Percentiles rank a stretch among this genome's conserved stretches.
phyloP scores from a whole-genome alignment of 164 flowering plant genomes.

The Sedum album region DNA sequence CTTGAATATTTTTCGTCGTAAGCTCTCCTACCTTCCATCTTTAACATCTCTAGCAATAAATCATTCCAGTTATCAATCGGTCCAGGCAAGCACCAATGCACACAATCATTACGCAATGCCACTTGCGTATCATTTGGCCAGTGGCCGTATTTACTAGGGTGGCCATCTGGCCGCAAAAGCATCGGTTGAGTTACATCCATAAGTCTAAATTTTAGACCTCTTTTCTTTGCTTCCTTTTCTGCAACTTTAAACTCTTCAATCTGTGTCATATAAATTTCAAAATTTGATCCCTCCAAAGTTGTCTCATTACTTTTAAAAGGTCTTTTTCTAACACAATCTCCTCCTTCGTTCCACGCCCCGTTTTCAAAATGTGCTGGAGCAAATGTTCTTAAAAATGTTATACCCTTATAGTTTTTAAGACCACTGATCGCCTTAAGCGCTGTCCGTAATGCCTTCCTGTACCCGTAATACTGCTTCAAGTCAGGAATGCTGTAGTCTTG shows the following conservation, averaged over 20 bases:
- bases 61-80: slow-evolving; percentile 37
- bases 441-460: slow-evolving; percentile 39
- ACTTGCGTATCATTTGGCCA: slow-evolving; percentile 21
- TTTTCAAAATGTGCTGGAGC: slow-evolving; percentile 57
- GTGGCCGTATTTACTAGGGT: slow-evolving; percentile 28
- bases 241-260: slow-evolving; percentile 39
- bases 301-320: slow-evolving; percentile 40
- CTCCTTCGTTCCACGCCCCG: slow-evolving; percentile 53
- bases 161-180: slow-evolving; percentile 27
- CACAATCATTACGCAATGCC: slow-evolving; percentile 29
- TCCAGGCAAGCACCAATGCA: slow-evolving; percentile 46
- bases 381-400: slow-evolving; percentile 41
- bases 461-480: slow-evolving; percentile 22
- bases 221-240: slow-evolving; percentile 17
- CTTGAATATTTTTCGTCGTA: not conserved
- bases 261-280: slow-evolving; percentile 41
- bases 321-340: slow-evolving; percentile 33
- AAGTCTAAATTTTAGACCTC: slow-evolving; percentile 12
- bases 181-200: slow-evolving; percentile 19
- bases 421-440: slow-evolving; percentile 43
- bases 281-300: slow-evolving; percentile 18
- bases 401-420: slow-evolving; percentile 30
- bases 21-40: slow-evolving; percentile 14
- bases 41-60: slow-evolving; percentile 22
- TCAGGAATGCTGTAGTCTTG: not conserved